Conservation (phyloP, 768 basidiomycete species). For the Lanmaoa pseudosensibilis region DNA sequence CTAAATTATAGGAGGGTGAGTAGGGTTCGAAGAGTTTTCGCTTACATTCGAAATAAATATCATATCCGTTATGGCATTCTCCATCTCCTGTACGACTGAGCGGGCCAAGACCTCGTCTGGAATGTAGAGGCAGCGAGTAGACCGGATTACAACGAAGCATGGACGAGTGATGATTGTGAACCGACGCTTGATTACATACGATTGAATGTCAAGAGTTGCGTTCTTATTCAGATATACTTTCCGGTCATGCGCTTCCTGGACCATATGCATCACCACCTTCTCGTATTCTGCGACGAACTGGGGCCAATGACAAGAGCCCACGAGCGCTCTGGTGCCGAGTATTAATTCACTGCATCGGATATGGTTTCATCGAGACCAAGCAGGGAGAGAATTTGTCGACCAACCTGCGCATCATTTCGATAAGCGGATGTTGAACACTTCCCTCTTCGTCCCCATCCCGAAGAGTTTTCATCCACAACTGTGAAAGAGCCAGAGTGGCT, state of each 20-base stretch:
- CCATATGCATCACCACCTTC: neutral
- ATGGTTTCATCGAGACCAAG: neutral
- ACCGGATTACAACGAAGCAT: neutral
- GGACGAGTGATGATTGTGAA: neutral
- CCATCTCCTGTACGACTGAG: slow-evolving; percentile 12
- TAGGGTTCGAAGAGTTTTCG: neutral
- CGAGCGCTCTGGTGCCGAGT: neutral
- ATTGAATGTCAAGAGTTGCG: neutral
- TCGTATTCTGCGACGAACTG: slow-evolving; percentile 5
- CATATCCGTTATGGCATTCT: slow-evolving; percentile 6
- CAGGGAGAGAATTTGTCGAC: neutral
- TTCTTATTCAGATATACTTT: neutral
- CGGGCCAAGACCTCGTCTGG: slow-evolving; percentile 8
- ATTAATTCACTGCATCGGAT: slow-evolving; percentile 7
- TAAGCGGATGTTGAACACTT: neutral
- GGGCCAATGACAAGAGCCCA: slow-evolving; percentile 14
- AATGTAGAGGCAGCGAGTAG: neutral
- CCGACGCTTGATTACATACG: slow-evolving; percentile 14
- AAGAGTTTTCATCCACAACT: neutral
- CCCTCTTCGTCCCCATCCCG: neutral
- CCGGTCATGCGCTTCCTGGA: slow-evolving; percentile 9
- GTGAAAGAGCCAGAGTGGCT: neutral
- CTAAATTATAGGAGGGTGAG: neutral
- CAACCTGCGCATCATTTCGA: slow-evolving; percentile 11
- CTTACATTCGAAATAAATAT: slow-evolving; percentile 13